Percentiles rank a stretch among this genome's conserved stretches.
Conservation (phyloP, 2,329 filamentous ascomycete species). For the Sphaerulina musiva region DNA sequence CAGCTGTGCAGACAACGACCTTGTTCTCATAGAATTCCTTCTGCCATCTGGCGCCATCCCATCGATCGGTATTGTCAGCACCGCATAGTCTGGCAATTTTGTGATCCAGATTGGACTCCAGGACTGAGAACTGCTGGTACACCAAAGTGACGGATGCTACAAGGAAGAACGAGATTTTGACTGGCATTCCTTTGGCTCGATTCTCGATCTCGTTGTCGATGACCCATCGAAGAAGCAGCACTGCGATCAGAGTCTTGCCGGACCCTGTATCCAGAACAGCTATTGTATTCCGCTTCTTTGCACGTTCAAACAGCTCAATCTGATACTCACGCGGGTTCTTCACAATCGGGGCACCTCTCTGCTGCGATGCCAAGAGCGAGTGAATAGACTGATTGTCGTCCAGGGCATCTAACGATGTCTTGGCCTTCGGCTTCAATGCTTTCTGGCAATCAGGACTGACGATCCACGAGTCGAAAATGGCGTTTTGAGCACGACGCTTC, state of each 20-base stretch:
- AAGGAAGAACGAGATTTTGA: slow-evolving; percentile 75
- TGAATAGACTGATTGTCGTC: slow-evolving; percentile 48
- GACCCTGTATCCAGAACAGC: slow-evolving; percentile 93
- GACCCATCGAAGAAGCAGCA: slow-evolving; percentile 69
- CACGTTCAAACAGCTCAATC: slow-evolving; percentile 79
- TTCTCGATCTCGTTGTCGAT: slow-evolving; percentile 71
- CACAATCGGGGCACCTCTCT: slow-evolving; percentile 53
- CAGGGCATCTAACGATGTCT: slow-evolving; percentile 29
- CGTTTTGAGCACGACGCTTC: slow-evolving; percentile 38
- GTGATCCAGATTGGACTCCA: slow-evolving; percentile 74
- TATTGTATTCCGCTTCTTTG: slow-evolving; percentile 79
- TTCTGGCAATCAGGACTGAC: slow-evolving; percentile 40
- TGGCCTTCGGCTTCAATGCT: slow-evolving; percentile 37
- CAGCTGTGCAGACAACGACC: slow-evolving; percentile 87
- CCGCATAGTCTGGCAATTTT: slow-evolving; percentile 70
- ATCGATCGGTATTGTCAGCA: slow-evolving; percentile 55
- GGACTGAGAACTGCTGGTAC: slow-evolving; percentile 78
- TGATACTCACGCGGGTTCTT: slow-evolving; percentile 83
- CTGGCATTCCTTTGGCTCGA: slow-evolving; percentile 53
- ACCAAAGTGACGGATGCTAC: slow-evolving; percentile 82
- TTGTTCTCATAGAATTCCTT: slow-evolving; percentile 58
- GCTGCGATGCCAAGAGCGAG: slow-evolving; percentile 49
- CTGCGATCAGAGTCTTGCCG: slow-evolving; percentile 94
- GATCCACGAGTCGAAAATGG: slow-evolving; percentile 39
- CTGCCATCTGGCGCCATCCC: slow-evolving; percentile 56